Base-by-base conservation (phyloP, 306 rosid genomes). In the Ceratonia siliqua region DNA sequence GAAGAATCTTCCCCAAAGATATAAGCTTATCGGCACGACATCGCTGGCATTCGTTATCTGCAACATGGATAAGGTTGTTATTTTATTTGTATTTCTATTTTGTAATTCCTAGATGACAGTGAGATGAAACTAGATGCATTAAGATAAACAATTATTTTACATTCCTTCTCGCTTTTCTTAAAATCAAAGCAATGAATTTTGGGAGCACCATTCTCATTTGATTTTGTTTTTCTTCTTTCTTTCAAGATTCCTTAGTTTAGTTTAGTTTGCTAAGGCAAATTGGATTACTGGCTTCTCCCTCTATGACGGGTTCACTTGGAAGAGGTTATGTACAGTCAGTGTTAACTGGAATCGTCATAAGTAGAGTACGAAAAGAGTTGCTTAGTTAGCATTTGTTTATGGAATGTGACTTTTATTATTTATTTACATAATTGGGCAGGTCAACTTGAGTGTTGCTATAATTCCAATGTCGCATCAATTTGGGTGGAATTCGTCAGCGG, bases 401-500 rank as follows among this genome's bases (percentile, higher is more conserved):
- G 35, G 5, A 20, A 21, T 73, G 13, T 69, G 25, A 48, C 11
- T 38, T 35, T 71, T 4, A 9, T 62, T 3, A 56, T 13, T 30
- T 62, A 32, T 27, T 62, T 9, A 45, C 54, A 14, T 20, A 50
- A 35, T 79, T 82, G 82, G 70, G 63, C 89, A 92, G 99, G 99
- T 94, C 82, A 94, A 94, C 82, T 83, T 94, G 91, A 94, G 99
- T 73, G 13, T 95, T 84, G 97, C 99, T 25, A 90, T 92, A 80
- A 90, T 95, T 74, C 99, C 98, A 46, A 83, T 92, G 96, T 95
- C 99, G 7, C 98, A 90, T 79, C 97, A 92, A 84, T 90, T 90
- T 85, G 93, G 93, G 69, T 95, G 99, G 99, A 95, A 86, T 81
- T 89, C 98, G 0, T 90, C 99, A 5, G 78, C 70, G 54, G 97